Conservation (phyloP, 495 filamentous ascomycete genomes). For the Hypoxylon trugodes region DNA sequence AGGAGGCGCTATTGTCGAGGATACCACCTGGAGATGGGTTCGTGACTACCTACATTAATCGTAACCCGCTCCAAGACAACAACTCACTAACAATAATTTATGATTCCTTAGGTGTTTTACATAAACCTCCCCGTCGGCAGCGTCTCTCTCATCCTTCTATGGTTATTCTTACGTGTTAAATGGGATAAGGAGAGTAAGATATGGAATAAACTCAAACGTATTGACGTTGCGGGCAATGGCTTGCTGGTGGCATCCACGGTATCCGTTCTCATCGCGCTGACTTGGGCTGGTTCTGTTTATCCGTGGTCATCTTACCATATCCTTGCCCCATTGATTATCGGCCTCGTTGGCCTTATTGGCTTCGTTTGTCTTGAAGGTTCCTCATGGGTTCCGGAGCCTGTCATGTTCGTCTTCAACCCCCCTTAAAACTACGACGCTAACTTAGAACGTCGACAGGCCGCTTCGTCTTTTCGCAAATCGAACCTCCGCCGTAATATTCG, state of each 20-base stretch:
- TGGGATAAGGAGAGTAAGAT: not conserved
- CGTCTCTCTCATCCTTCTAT: conserved; percentile 65
- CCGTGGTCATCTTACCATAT: conserved; percentile 23
- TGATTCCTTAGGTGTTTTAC: too few relatives aligned
- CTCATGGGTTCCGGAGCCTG: conserved; percentile 35
- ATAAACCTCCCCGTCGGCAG: conserved; percentile 80
- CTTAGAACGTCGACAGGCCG: too few relatives aligned
- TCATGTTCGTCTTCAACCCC: conserved; percentile 17
- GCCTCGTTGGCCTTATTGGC: not conserved
- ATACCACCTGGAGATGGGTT: conserved; percentile 79
- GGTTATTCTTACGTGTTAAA: conserved; percentile 60
- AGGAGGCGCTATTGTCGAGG: conserved; percentile 64
- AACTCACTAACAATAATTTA: too few relatives aligned
- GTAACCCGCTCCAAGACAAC: too few relatives aligned
- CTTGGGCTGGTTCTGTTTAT: conserved; percentile 13
- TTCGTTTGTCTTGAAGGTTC: not conserved
- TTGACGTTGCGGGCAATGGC: not conserved
- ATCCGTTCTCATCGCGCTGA: conserved; percentile 39
- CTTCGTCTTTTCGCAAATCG: conserved; percentile 47
- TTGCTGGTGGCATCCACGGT: conserved; percentile 12
- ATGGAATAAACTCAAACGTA: not conserved
- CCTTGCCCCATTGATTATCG: not conserved
- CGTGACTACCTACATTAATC: too few relatives aligned
- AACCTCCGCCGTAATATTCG: conserved; percentile 41
- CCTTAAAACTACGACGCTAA: too few relatives aligned